Percentiles rank a stretch among this genome's conserved stretches.
Conservation (phyloP, 139 green algal species). For the Chlorella vulgaris region DNA sequence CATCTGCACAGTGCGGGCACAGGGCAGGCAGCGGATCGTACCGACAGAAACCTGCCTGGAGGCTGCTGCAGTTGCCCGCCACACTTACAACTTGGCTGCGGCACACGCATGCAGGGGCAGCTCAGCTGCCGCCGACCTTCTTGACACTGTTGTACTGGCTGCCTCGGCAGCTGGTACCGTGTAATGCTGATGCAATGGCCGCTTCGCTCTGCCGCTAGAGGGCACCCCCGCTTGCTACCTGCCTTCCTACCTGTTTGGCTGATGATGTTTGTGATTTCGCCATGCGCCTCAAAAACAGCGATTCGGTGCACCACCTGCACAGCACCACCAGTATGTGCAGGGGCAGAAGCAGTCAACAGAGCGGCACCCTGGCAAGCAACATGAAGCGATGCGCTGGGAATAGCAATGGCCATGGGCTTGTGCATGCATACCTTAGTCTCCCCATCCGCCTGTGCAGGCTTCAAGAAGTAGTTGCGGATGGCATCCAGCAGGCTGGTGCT, state of each 20-base stretch:
- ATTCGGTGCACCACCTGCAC: constrained; percentile 50
- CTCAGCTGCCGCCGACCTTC: too few relatives aligned
- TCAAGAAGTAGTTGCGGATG: constrained; percentile 53
- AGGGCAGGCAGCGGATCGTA: background rate
- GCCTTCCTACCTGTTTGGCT: constrained; percentile 43
- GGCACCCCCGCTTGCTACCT: too few relatives aligned
- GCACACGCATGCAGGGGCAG: too few relatives aligned
- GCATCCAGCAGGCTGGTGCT: constrained; percentile 54
- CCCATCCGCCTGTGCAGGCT: background rate
- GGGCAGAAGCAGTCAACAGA: background rate
- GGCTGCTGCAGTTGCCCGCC: too few relatives aligned
- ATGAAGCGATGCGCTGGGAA: background rate
- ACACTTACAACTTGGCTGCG: too few relatives aligned
- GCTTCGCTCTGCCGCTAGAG: background rate
- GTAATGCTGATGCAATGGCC: background rate
- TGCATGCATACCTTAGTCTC: background rate
- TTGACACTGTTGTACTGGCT: too few relatives aligned
- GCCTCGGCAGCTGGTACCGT: background rate
- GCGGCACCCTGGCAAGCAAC: background rate
- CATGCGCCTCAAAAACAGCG: constrained; percentile 70
- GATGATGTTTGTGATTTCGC: constrained; percentile 71
- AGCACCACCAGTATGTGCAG: background rate
- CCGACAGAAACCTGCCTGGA: too few relatives aligned
- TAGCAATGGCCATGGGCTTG: background rate
- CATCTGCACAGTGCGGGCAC: background rate